These are phyloP conservation scores for Berkeleyomyces rouxiae DNA, from an alignment of 2,329 filamentous ascomycete genomes.

Conservation along the genomic window DNA sequence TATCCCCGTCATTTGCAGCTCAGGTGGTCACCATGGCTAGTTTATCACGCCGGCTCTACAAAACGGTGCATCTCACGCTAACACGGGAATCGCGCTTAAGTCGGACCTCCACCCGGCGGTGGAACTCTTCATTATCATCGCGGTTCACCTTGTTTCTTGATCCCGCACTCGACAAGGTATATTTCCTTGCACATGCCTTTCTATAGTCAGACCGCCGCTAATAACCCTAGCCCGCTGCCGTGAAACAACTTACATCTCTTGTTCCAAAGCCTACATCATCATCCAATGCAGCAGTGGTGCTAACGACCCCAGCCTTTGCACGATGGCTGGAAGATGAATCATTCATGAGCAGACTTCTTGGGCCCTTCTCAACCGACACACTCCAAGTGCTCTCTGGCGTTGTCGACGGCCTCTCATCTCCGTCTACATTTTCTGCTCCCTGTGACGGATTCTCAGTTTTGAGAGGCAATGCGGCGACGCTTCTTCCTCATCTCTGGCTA, in stretches of 20 bases:
- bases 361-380: slow-evolving; percentile 14
- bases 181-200: not conserved
- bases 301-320: slow-evolving; percentile 33
- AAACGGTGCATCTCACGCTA: not conserved
- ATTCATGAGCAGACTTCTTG: slow-evolving; percentile 22
- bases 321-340: slow-evolving; percentile 28
- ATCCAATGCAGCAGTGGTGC: slow-evolving; percentile 22
- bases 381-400: slow-evolving; percentile 37
- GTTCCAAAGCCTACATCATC: not conserved
- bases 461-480: slow-evolving; percentile 1
- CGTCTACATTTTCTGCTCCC: slow-evolving; percentile 8
- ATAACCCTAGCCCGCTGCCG: not conserved
- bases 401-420: slow-evolving; percentile 35
- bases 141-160: not conserved
- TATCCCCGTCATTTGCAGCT: not conserved
- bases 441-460: slow-evolving; percentile 13
- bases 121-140: slow-evolving; percentile 4
- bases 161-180: not conserved
- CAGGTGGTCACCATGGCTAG: not conserved
- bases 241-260: not conserved
- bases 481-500: slow-evolving; percentile 10
- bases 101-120: not conserved
- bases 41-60: not conserved
- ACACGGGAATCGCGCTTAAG: not conserved
- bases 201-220: not conserved